Percentiles rank a stretch among this genome's conserved stretches.
phyloP scores from a whole-genome alignment of 352 stramenopile genomes.

The Globisporangium heterothallicum region DNA sequence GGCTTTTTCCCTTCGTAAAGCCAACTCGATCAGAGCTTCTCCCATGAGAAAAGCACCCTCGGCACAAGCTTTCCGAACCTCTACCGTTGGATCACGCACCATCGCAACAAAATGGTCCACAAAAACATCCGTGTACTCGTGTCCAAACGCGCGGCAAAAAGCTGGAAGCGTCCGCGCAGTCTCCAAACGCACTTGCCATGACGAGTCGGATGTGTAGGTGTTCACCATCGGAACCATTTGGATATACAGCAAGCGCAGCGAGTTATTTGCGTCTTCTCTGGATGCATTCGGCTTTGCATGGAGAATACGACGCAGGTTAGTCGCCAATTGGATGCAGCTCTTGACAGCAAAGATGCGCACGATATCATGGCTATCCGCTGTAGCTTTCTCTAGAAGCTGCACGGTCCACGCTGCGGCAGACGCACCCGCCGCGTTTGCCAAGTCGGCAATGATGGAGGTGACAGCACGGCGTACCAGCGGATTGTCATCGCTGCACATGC shows the following conservation, averaged over 20 bases:
- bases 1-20: slow-evolving; percentile 19
- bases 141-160: slow-evolving; percentile 75
- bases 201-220: slow-evolving; percentile 82
- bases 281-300: slow-evolving; percentile 15
- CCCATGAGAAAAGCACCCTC: slow-evolving; percentile 62
- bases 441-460: slow-evolving; percentile 75
- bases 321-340: slow-evolving; percentile 68
- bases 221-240: slow-evolving; percentile 87
- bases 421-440: slow-evolving; percentile 49
- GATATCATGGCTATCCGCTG: slow-evolving; percentile 81
- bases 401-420: slow-evolving; percentile 62
- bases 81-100: slow-evolving; percentile 76
- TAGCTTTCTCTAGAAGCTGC: slow-evolving; percentile 75
- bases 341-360: slow-evolving; percentile 86
- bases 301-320: slow-evolving; percentile 50
- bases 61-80: slow-evolving; percentile 73
- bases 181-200: slow-evolving; percentile 84
- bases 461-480: slow-evolving; percentile 78
- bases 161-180: slow-evolving; percentile 61
- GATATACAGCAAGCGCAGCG: slow-evolving; percentile 62
- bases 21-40: slow-evolving; percentile 50
- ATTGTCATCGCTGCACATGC: slow-evolving; percentile 85
- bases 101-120: slow-evolving; percentile 87
- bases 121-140: slow-evolving; percentile 79
- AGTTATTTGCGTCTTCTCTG: slow-evolving; percentile 36